Percentiles rank a stretch among this genome's conserved stretches.
Conservation (phyloP, 2,329 filamentous ascomycete species). For the Ophiocordyceps camponoti-floridani region DNA sequence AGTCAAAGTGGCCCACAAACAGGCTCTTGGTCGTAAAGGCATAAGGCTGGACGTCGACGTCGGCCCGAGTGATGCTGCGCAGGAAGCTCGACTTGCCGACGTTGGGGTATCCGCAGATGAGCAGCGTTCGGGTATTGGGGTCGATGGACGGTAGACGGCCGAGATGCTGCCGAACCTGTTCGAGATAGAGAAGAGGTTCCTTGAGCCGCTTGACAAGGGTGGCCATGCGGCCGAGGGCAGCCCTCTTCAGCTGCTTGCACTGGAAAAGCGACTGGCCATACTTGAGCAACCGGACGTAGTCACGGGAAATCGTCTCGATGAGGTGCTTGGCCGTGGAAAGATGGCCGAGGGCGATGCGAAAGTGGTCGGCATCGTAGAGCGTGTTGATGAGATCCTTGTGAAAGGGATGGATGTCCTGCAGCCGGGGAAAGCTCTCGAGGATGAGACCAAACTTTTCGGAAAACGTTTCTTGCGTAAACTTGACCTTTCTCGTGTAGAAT, state of each 20-base stretch:
- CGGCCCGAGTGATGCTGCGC: slow-evolving; percentile 77
- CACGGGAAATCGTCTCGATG: slow-evolving; percentile 87
- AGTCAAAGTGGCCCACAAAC: slow-evolving; percentile 95
- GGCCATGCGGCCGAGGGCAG: slow-evolving; percentile 92
- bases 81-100: slow-evolving; percentile 95
- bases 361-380: slow-evolving; percentile 95
- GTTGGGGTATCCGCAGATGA: slow-evolving; percentile 96
- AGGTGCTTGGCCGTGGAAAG: slow-evolving; percentile 90
- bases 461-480: slow-evolving; percentile 95
- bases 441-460: slow-evolving; percentile 83
- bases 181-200: slow-evolving; percentile 85
- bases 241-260: slow-evolving; percentile 96
- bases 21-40: slow-evolving; percentile 96
- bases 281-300: slow-evolving; percentile 83
- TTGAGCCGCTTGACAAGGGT: slow-evolving; percentile 90
- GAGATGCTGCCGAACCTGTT: slow-evolving; percentile 82
- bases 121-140: slow-evolving; percentile 84
- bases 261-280: slow-evolving; percentile 95
- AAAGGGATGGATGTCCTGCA: slow-evolving; percentile 92
- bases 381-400: slow-evolving; percentile 76
- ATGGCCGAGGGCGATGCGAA: slow-evolving; percentile 90
- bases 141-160: slow-evolving; percentile 97
- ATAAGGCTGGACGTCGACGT: slow-evolving; percentile 94
- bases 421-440: slow-evolving; percentile 78
- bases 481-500: slow-evolving; percentile 96